Conservation (phyloP, 148 eudicot genomes). For the Camellia granthamiana region DNA sequence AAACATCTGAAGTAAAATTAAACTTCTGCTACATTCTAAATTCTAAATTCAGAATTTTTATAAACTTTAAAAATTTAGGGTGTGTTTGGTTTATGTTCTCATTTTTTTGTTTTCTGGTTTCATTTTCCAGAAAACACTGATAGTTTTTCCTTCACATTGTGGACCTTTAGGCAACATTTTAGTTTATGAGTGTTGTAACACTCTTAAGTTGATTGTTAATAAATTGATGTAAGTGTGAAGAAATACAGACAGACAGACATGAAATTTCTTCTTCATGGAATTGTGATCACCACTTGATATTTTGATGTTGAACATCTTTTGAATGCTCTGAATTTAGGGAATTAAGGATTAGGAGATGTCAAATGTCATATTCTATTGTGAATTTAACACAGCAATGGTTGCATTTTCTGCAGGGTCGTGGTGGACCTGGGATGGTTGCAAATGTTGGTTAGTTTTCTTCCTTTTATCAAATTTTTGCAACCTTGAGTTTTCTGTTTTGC, state of each 20-base stretch:
- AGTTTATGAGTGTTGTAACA: background rate
- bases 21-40: too few species aligned
- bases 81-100: too few species aligned
- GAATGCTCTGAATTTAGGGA: background rate
- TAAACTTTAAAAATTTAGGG: too few species aligned
- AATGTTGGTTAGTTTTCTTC: conserved; percentile 57
- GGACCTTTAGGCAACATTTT: too few species aligned
- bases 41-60: too few species aligned
- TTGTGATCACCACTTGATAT: background rate
- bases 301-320: background rate
- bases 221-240: too few species aligned
- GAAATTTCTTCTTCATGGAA: background rate
- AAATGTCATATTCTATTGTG: conserved; percentile 2
- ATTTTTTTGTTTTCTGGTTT: too few species aligned
- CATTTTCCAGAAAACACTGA: background rate
- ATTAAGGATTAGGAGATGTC: background rate
- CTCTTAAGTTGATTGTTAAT: background rate
- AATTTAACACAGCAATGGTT: conserved; percentile 7
- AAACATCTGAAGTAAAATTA: too few species aligned
- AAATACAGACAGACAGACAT: too few species aligned
- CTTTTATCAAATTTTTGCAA: conserved; percentile 5
- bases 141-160: background rate
- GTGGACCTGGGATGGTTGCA: conserved; percentile 80
- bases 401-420: conserved; percentile 72
- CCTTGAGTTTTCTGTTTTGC: background rate